These are phyloP conservation scores for Calamus simplicifolius DNA, from an alignment of 176 grass and related monocot genomes.

Conservation along the genomic window DNA sequence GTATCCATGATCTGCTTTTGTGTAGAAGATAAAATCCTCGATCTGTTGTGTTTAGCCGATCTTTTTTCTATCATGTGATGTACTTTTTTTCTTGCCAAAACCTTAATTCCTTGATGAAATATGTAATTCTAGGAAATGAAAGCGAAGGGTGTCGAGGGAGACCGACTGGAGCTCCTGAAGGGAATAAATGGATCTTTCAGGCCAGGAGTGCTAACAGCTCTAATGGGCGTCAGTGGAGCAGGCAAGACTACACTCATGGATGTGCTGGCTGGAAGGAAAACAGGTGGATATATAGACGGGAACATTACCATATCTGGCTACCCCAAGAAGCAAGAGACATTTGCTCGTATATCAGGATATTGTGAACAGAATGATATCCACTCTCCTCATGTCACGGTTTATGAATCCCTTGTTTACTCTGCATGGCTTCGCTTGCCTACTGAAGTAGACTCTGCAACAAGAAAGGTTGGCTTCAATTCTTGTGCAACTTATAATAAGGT, in stretches of 20 bases:
- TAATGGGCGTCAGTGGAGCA: slow-evolving; percentile 85
- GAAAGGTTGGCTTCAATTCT: slow-evolving; percentile 45
- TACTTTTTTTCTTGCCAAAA: neutral
- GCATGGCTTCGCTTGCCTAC: slow-evolving; percentile 47
- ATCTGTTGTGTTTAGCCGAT: neutral
- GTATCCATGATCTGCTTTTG: slow-evolving; percentile 18
- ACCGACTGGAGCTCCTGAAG: slow-evolving; percentile 49
- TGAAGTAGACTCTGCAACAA: slow-evolving; percentile 41
- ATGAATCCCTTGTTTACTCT: slow-evolving; percentile 67
- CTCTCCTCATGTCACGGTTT: slow-evolving; percentile 65
- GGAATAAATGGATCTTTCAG: slow-evolving; percentile 71
- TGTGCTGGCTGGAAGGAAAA: slow-evolving; percentile 63
- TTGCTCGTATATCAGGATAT: slow-evolving; percentile 77
- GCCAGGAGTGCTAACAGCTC: slow-evolving; percentile 68
- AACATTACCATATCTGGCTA: slow-evolving; percentile 62
- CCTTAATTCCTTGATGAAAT: no score
- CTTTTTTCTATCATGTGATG: neutral
- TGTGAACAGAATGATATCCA: slow-evolving; percentile 87
- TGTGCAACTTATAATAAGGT: neutral
- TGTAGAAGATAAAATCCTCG: neutral
- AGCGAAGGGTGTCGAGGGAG: slow-evolving; percentile 54
- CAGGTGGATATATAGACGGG: slow-evolving; percentile 69
- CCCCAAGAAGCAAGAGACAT: slow-evolving; percentile 80
- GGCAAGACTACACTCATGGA: slow-evolving; percentile 85
- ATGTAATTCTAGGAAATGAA: slow-evolving; percentile 54